A percentile compares a stretch with the other conserved stretches of the same genome.
phyloP scores from a whole-genome alignment of 768 basidiomycete genomes.

The Boletus bicolor region DNA sequence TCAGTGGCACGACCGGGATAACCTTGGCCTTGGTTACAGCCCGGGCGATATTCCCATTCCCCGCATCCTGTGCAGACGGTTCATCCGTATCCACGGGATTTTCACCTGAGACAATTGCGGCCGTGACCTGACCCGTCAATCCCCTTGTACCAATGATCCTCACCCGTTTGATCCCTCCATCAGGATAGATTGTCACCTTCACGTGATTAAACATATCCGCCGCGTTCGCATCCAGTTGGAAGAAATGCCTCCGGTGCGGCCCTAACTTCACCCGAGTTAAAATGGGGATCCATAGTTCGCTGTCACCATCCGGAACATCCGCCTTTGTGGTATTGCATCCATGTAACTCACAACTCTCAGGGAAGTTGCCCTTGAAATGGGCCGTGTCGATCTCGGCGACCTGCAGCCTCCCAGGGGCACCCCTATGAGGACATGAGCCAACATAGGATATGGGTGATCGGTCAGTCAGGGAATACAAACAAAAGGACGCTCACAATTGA shows the following conservation, averaged over 20 bases:
- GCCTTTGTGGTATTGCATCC: constrained; percentile 38
- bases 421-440: constrained; percentile 42
- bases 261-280: constrained; percentile 78
- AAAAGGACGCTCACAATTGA: constrained; percentile 58
- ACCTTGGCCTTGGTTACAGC: constrained; percentile 16
- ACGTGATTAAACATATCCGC: constrained; percentile 73
- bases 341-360: constrained; percentile 80
- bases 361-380: constrained; percentile 96
- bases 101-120: constrained; percentile 6
- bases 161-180: constrained; percentile 94
- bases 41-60: not conserved
- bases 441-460: not conserved
- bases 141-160: constrained; percentile 69
- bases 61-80: not conserved
- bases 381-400: constrained; percentile 88
- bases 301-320: constrained; percentile 38
- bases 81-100: constrained; percentile 3
- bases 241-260: constrained; percentile 86
- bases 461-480: not conserved
- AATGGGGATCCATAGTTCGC: constrained; percentile 64
- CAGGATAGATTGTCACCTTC: constrained; percentile 85
- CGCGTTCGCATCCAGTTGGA: constrained; percentile 70
- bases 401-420: constrained; percentile 68
- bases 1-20: constrained; percentile 66
- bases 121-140: constrained; percentile 12